Evolutionary conservation across 768 basidiomycete species (phyloP), one percentile per base, ranked within the genome.

Genomic region (Lactifluus subvellereus): DNA sequence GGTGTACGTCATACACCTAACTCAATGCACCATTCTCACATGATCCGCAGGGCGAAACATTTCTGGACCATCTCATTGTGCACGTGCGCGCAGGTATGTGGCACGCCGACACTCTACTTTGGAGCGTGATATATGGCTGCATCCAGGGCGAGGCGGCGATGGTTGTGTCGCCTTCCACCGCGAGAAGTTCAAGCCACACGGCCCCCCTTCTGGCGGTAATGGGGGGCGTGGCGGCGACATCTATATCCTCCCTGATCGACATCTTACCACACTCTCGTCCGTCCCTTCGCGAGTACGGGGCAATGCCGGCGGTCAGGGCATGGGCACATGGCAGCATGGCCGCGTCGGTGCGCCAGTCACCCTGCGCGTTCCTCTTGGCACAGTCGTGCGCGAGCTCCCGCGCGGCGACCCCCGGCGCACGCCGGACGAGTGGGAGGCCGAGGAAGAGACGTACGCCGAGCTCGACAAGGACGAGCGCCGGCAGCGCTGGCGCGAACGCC

Each of bases 121-220:
- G 30, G 8, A 9, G 9, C 27, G 40, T 62, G 27, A 43, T 35
- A 6, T 30, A 40, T n/a, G 40, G 50, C 47, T 45, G 43, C 37
- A 53, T 55, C n/a, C 68, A 90, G 94, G 94, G 16, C 85, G 82
- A 69, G 95, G 95, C 20, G 96, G 96, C 0, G 79, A 92, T 60
- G 96, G 96, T 27, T 91, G 94, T 66, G 91, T 89, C 27, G 94
- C 96, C 6, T 97, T 98, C 69, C 89, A 94, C 70, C 85, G 92
- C 61, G 93, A 96, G 75, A 91, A 92, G 71, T 93, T 82, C 74
- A 84, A 84, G 60, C 83, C 88, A 1, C 82, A 84, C 64, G 92
- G 93, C 0, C 93, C 94, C 0, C 94, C 96, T 0, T 95, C 94
- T 10, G 96, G 96, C 0, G 96, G 95, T 1, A 89, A 90, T 63